Conservation (phyloP, 208 protist species). For the Trypanosoma platydactyli region DNA sequence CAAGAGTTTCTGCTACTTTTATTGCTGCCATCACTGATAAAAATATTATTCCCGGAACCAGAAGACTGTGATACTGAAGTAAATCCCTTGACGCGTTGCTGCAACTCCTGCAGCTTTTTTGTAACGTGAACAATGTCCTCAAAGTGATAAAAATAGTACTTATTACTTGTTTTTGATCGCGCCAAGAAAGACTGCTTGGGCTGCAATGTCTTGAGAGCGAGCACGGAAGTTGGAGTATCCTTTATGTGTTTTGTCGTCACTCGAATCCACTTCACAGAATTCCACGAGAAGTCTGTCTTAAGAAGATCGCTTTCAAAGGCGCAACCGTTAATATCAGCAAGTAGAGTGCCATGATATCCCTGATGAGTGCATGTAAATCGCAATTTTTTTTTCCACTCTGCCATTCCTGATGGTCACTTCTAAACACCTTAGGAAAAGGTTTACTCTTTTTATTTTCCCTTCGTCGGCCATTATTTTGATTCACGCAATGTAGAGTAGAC, state of each 20-base stretch:
- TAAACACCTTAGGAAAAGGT: conserved; percentile 1
- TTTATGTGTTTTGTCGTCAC: conserved; percentile 77
- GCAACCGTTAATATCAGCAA: conserved; percentile 42
- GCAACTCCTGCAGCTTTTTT: conserved; percentile 34
- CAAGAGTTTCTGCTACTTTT: neutral
- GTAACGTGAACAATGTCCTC: conserved; percentile 71
- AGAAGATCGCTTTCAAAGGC: conserved; percentile 62
- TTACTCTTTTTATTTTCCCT: conserved; percentile 13
- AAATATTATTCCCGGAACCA: no score
- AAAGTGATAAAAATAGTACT: conserved; percentile 81
- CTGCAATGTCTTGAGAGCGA: conserved; percentile 42
- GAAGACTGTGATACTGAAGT: neutral
- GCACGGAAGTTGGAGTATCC: conserved; percentile 65
- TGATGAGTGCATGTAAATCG: conserved; percentile 63
- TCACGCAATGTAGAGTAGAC: no score
- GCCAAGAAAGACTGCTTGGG: conserved; percentile 18
- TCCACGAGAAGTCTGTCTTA: conserved; percentile 58
- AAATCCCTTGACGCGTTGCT: neutral
- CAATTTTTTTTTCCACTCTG: neutral
- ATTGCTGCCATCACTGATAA: neutral
- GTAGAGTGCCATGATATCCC: conserved; percentile 62
- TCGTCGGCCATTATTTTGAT: no score
- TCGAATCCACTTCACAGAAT: conserved; percentile 57
- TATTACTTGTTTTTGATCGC: conserved; percentile 24
- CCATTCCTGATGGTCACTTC: neutral